Evolutionary conservation across 176 grass and related monocot genomes (phyloP).

Genomic region (Rhynchospora breviuscula): DNA sequence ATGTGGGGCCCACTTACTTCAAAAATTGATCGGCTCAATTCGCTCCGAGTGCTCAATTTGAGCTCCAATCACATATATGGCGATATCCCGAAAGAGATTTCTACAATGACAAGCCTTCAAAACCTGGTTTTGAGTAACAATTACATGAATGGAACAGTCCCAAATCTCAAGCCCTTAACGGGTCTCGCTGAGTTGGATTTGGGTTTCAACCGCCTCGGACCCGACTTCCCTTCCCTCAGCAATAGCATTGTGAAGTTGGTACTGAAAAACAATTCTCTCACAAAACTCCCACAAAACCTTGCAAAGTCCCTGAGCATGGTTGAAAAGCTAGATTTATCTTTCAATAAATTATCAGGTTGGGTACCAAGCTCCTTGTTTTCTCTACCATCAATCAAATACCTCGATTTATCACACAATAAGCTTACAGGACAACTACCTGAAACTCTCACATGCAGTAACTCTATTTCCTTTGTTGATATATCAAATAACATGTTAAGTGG

Average conservation of each 20-base stretch:
- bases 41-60: slow-evolving; percentile 59
- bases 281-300: slow-evolving; percentile 35
- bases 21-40: slow-evolving; percentile 60
- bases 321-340: slow-evolving; percentile 53
- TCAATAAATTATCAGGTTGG: slow-evolving; percentile 50
- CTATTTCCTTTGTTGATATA: slow-evolving; percentile 59
- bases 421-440: slow-evolving; percentile 51
- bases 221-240: slow-evolving; percentile 49
- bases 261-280: slow-evolving; percentile 49
- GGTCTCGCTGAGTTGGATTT: slow-evolving; percentile 68
- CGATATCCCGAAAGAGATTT: slow-evolving; percentile 37
- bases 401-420: slow-evolving; percentile 62
- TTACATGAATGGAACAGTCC: slow-evolving; percentile 52
- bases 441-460: slow-evolving; percentile 30
- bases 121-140: slow-evolving; percentile 61
- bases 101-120: slow-evolving; percentile 47
- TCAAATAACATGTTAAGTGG: slow-evolving; percentile 76
- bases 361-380: slow-evolving; percentile 64
- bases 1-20: slow-evolving; percentile 53
- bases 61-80: slow-evolving; percentile 69
- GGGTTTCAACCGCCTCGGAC: slow-evolving; percentile 41
- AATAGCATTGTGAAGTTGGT: slow-evolving; percentile 30
- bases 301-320: slow-evolving; percentile 36
- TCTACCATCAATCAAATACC: slow-evolving; percentile 47
- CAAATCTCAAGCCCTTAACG: slow-evolving; percentile 39